These are phyloP conservation scores for Solanum medicagineum DNA, from an alignment of 257 asterid genomes.

Conservation along the genomic window DNA sequence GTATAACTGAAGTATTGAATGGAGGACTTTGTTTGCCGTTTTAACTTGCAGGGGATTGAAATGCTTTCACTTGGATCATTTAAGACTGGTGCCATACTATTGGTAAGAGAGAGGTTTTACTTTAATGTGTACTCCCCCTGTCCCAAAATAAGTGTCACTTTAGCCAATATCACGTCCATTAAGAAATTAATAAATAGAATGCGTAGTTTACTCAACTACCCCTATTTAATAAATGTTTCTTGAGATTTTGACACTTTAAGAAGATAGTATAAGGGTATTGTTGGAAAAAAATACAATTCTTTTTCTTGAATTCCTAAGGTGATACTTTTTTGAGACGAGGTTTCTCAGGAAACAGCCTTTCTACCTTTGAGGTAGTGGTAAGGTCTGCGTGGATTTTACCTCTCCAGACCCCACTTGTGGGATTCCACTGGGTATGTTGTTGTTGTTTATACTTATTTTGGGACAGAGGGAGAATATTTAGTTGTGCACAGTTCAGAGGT, in stretches of 20 bases:
- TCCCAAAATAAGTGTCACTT: background rate
- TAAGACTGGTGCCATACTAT: conserved; percentile 90
- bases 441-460: no score
- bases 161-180: background rate
- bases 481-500: background rate
- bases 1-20: background rate
- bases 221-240: background rate
- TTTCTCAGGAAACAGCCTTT: no score
- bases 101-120: conserved; percentile 36
- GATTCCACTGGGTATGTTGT: no score
- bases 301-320: background rate
- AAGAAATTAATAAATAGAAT: background rate
- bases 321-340: background rate
- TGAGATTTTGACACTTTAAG: background rate
- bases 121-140: background rate
- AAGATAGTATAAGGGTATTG: background rate
- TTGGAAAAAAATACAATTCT: background rate
- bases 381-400: no score
- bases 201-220: background rate
- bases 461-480: background rate
- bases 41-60: conserved; percentile 60
- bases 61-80: conserved; percentile 99
- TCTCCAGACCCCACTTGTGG: no score
- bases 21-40: background rate
- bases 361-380: no score